These are phyloP conservation scores for Fusarium piperis DNA, from an alignment of 2,329 filamentous ascomycete genomes.

Conservation along the genomic window DNA sequence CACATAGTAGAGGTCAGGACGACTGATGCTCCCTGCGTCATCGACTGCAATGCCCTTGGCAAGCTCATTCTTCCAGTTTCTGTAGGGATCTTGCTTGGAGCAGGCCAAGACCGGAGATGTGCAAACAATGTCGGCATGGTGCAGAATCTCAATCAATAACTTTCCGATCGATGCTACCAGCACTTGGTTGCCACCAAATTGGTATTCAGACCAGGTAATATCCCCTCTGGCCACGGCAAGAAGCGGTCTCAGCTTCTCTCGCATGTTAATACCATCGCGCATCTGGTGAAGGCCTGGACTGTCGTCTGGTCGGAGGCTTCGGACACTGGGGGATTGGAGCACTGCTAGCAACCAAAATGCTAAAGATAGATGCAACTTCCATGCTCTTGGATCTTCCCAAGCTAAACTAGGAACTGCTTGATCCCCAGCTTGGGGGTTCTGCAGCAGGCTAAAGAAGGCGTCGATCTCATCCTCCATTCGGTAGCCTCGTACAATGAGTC, in stretches of 20 bases:
- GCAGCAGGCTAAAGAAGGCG: conserved; percentile 3
- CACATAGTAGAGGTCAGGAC: conserved; percentile 25
- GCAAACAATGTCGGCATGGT: conserved; percentile 13
- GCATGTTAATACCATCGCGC: neutral
- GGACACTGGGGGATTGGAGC: conserved; percentile 2
- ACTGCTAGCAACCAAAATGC: conserved; percentile 26
- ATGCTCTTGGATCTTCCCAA: neutral
- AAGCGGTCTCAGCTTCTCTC: neutral
- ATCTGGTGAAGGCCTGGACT: neutral
- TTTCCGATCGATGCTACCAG: too few relatives aligned
- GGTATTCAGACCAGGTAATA: neutral
- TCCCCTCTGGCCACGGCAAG: conserved; percentile 4
- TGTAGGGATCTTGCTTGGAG: neutral
- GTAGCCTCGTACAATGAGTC: conserved; percentile 9
- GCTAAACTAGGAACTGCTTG: neutral
- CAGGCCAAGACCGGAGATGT: conserved; percentile 1
- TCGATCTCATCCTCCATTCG: neutral
- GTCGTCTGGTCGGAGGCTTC: neutral
- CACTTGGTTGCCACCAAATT: neutral
- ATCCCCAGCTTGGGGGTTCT: neutral
- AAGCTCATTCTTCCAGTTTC: neutral
- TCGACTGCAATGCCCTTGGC: conserved; percentile 27
- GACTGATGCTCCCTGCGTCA: conserved; percentile 34
- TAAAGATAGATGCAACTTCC: conserved; percentile 18
- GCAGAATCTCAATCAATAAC: neutral